Percentiles rank a stretch among this genome's conserved stretches.
phyloP scores from a whole-genome alignment of 768 basidiomycete species.

The Trametes sanguinea region DNA sequence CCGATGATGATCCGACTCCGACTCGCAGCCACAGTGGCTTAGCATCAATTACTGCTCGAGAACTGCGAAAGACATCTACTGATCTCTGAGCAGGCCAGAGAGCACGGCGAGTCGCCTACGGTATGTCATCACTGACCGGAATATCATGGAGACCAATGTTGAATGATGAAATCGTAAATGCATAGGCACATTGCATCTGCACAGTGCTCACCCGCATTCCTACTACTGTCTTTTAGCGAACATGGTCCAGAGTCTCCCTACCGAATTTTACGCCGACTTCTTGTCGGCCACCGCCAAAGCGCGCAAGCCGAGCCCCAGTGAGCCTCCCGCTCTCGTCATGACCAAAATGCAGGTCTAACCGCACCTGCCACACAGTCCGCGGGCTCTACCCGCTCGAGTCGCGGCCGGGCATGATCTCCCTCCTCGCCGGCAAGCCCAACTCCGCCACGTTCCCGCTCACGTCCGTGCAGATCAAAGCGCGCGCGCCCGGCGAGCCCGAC shows the following conservation, averaged over 20 bases:
- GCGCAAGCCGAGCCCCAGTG: constrained; percentile 57
- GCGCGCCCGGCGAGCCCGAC: constrained; percentile 61
- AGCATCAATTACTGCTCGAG: not conserved
- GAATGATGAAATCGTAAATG: too few relatives aligned
- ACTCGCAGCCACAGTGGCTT: not conserved
- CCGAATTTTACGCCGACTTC: constrained; percentile 57
- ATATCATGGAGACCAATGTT: too few relatives aligned
- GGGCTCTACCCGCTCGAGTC: constrained; percentile 78
- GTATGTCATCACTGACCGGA: too few relatives aligned
- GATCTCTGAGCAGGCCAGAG: too few relatives aligned
- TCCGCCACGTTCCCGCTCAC: constrained; percentile 42
- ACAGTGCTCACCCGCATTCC: not conserved
- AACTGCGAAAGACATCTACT: too few relatives aligned
- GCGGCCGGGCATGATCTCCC: constrained; percentile 77
- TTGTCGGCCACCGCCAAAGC: constrained; percentile 64
- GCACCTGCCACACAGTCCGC: constrained; percentile 41
- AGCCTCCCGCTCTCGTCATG: constrained; percentile 32
- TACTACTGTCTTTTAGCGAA: not conserved
- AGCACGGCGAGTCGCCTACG: too few relatives aligned
- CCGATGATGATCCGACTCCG: too few relatives aligned
- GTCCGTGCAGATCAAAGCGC: constrained; percentile 43
- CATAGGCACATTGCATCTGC: too few relatives aligned
- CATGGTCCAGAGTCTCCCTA: constrained; percentile 41
- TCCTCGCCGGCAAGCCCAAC: constrained; percentile 83
- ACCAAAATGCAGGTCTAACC: too few relatives aligned